Percentiles rank a stretch among this genome's conserved stretches.
Conservation (phyloP, 2,329 filamentous ascomycete genomes). For the Calonectria pteridis region DNA sequence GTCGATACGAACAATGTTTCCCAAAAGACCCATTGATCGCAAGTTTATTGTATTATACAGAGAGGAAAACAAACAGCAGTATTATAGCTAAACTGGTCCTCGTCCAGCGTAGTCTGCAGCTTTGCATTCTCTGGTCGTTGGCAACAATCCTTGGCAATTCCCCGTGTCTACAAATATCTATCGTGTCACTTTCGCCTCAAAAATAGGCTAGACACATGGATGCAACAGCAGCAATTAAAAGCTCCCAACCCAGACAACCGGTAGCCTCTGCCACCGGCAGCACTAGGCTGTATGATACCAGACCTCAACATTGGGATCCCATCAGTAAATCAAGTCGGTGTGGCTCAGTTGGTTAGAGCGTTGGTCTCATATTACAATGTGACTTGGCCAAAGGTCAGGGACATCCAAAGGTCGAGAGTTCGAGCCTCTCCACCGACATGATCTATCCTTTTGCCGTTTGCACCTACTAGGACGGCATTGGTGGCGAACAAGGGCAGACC, state of each 20-base stretch:
- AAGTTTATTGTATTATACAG: background rate
- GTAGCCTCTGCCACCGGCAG: background rate
- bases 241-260: background rate
- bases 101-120: background rate
- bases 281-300: background rate
- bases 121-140: background rate
- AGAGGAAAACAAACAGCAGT: background rate
- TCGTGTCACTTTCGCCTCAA: no score
- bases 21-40: background rate
- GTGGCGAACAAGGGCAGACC: background rate
- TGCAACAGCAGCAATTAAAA: background rate
- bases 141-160: background rate
- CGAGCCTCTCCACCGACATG: conserved; percentile 25
- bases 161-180: background rate
- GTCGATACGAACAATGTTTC: background rate
- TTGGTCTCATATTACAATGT: conserved; percentile 19
- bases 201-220: background rate
- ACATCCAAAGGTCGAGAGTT: conserved; percentile 26
- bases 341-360: conserved; percentile 27
- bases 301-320: background rate
- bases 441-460: background rate
- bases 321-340: conserved; percentile 20
- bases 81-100: background rate
- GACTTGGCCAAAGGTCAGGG: conserved; percentile 23
- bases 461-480: background rate